A percentile compares a stretch with the other conserved stretches of the same genome.
These are phyloP conservation scores for Usnea hakonensis DNA, from an alignment of 495 filamentous ascomycete genomes.

Conservation along the genomic window DNA sequence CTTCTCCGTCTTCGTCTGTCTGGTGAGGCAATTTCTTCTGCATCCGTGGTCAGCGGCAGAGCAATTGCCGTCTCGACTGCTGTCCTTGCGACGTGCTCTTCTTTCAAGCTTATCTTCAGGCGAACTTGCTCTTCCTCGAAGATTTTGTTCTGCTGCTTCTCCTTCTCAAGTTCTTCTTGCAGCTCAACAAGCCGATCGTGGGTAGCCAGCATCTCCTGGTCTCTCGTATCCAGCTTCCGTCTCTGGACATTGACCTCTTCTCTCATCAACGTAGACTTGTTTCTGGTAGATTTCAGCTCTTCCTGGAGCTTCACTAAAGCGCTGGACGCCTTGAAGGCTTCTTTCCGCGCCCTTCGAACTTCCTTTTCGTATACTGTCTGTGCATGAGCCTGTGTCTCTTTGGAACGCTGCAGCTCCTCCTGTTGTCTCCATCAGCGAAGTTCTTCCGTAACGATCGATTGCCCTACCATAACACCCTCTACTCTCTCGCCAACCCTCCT, in stretches of 20 bases:
- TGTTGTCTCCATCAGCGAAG: slow-evolving; percentile 25
- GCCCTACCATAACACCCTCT: slow-evolving; percentile 62
- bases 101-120: slow-evolving; percentile 51
- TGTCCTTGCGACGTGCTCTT: slow-evolving; percentile 53
- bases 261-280: slow-evolving; percentile 43
- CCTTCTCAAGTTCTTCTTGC: slow-evolving; percentile 63
- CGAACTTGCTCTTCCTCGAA: slow-evolving; percentile 66
- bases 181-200: slow-evolving; percentile 64
- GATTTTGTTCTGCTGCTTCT: slow-evolving; percentile 53
- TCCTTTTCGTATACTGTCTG: slow-evolving; percentile 77
- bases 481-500: slow-evolving; percentile 67
- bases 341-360: slow-evolving; percentile 70
- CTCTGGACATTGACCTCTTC: slow-evolving; percentile 47
- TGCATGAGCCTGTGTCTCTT: slow-evolving; percentile 68
- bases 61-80: slow-evolving; percentile 56
- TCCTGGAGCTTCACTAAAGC: slow-evolving; percentile 70
- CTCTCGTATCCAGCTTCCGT: slow-evolving; percentile 35
- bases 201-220: slow-evolving; percentile 69
- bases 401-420: slow-evolving; percentile 68
- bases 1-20: slow-evolving; percentile 28
- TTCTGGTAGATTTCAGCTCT: slow-evolving; percentile 63
- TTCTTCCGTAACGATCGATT: neutral
- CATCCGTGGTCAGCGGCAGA: slow-evolving; percentile 40
- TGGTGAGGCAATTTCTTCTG: slow-evolving; percentile 15
- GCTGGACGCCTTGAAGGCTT: slow-evolving; percentile 76